Base-by-base conservation (phyloP, 352 stramenopile genomes). In the Blastocystis sp. region DNA sequence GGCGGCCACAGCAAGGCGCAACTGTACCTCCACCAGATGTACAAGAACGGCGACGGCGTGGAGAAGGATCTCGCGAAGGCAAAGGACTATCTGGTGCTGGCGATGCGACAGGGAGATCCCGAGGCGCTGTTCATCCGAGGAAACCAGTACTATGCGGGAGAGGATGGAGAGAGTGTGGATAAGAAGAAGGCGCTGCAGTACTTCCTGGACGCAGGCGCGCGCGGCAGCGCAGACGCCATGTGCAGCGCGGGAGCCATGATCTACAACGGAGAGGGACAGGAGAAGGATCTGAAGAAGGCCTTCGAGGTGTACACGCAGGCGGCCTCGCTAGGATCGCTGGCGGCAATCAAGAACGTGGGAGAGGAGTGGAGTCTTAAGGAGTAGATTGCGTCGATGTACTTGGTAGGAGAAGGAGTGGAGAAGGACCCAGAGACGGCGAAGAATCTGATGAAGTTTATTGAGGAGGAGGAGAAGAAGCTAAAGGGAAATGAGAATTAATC, bases 21-120 rank as follows among this genome's bases (percentile, higher is more conserved):
- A 27, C 93, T 90, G 77, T 95, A 94, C 76, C 87, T 95, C 16
- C 91, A 91, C 36, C 91, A 93, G 89, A 89, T 95, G n/a, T 93
- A 94, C 84, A 90, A 90, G 88, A 91, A 46, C 91, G 90, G 38
- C 90, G 89, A 51, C 89, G 90, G 11, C 90, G 94, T 40, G 90
- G 91, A 53, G 92, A 92, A 91, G 32, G 88, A 91, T 14, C 84
- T 94, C 51, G 92, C 92, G 87, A 94, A 93, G 87, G 91, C 93
- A 59, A 90, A 90, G 21, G 86, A 90, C 42, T 93, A 93, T 84
- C 59, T 79, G 9, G 42, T 77, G 6, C 54, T 42, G 3, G 73
- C 73, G 9, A 69, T 86, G 48, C 53, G 54, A 16, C 11, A 34
- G 14, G 64, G 51, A 51, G 78, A 88, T 51, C 40, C 36, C 24